These are phyloP conservation scores for Penicillium griseofulvum DNA, from an alignment of 2,329 filamentous ascomycete species.

Conservation along the genomic window DNA sequence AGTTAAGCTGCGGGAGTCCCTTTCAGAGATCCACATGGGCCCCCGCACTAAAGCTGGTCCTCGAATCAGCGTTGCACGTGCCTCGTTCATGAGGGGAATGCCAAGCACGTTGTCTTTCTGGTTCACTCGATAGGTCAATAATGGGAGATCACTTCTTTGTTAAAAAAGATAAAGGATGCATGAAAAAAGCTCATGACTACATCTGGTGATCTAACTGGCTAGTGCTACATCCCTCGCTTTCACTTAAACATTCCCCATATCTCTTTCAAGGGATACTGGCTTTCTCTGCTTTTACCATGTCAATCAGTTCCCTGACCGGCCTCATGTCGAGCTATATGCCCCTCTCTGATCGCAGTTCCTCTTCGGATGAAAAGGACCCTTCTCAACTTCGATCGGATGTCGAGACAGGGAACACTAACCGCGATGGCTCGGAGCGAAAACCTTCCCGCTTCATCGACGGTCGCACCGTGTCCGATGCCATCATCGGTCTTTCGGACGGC, in stretches of 20 bases:
- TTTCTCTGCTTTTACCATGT: constrained; percentile 23
- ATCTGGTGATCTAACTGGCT: constrained; percentile 11
- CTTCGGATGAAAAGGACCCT: constrained; percentile 28
- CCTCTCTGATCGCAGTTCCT: constrained; percentile 17
- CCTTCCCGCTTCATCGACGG: constrained; percentile 34
- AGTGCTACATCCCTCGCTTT: not conserved
- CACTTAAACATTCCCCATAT: constrained; percentile 5
- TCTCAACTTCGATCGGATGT: constrained; percentile 19
- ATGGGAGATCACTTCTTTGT: constrained; percentile 3
- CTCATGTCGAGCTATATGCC: constrained; percentile 32
- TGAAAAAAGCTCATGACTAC: not conserved
- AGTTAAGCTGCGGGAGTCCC: constrained; percentile 17
- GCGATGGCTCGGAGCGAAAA: constrained; percentile 21
- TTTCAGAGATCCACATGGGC: not conserved
- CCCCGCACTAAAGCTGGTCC: not conserved
- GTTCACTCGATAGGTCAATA: constrained; percentile 12
- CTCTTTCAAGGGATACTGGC: constrained; percentile 4
- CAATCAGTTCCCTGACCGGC: constrained; percentile 29
- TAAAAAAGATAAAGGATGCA: not conserved
- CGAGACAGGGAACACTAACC: constrained; percentile 8
- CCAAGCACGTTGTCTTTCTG: constrained; percentile 23
- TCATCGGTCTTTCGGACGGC: constrained; percentile 74
- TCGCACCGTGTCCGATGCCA: constrained; percentile 55
- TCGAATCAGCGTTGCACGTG: constrained; percentile 26
- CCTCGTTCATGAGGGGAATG: constrained; percentile 4